Base-by-base conservation (phyloP, 495 filamentous ascomycete species). In the Xylaria flabelliformis region DNA sequence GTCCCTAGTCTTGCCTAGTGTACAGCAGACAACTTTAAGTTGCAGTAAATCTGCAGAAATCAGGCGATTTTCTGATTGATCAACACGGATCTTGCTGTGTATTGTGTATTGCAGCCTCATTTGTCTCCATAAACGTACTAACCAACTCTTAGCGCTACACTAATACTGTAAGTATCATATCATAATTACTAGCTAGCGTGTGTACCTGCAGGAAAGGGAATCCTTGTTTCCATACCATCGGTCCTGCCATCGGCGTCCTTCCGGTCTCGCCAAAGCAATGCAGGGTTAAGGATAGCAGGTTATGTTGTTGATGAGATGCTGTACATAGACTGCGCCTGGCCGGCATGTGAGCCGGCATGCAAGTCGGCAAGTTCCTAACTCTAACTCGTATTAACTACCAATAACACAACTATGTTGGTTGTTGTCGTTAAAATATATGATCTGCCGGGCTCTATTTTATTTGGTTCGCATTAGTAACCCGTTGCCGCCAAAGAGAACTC, bases 261-360 rank as follows among this genome's bases (percentile, higher is more conserved):
- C 65, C 65, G 65, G 65, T 4, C 48, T 67, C 65, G 65, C 65
- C 50, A 67, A 65, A 29, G 63, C 42, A 48, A 26, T 65, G 26
- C 62, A 67, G 41, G 64, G 59, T 63, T 32, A 67, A 67, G 64
- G 34, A 41, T 67, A 44, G 10, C 19, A 56, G 65, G 9, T 36
- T 64, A 64, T 64, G 21, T 39, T 61, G 17, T 34, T 61, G 58
- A 36, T 34, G 21, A 48, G 63, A 29, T 51, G 44, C 42, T 67
- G 64, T n/a, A 29, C 26, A 29, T 1, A 21, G 29, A 67, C 46
- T 53, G 24, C 64, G 50, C 21, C 65, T 39, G 36, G 50, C 50
- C 63, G 63, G 42, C 63, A 46, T n/a, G 24, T 34, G 12, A 29
- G 39, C 61, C 61, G 61, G 39, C 61, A 64, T 64, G 61, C 61